A percentile compares a stretch with the other conserved stretches of the same genome.
phyloP scores from a whole-genome alignment of 2,329 filamentous ascomycete genomes.

The Penicillium sp. region DNA sequence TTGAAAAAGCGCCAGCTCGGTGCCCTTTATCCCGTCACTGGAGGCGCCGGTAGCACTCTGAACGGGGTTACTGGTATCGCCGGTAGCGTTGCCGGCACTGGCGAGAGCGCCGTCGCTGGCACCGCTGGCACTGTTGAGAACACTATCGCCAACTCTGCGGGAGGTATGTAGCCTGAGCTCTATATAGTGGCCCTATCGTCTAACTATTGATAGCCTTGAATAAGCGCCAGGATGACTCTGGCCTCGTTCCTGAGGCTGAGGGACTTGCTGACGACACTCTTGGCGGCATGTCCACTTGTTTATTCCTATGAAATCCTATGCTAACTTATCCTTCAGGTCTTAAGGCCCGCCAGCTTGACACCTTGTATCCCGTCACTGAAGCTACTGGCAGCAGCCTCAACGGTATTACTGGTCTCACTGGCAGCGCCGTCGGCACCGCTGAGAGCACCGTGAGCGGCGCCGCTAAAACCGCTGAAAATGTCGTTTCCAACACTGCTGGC shows the following conservation, averaged over 20 bases:
- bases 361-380: constrained; percentile 5
- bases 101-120: constrained; percentile 8
- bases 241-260: too few relatives aligned
- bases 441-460: constrained; percentile 7
- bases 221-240: too few relatives aligned
- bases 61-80: constrained; percentile 2
- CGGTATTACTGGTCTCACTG: constrained; percentile 12
- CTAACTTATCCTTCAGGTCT: not conserved
- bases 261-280: too few relatives aligned
- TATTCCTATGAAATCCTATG: not conserved
- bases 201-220: too few relatives aligned
- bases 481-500: not conserved
- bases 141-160: not conserved
- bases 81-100: constrained; percentile 16
- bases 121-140: constrained; percentile 12
- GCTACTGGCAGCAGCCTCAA: constrained; percentile 12
- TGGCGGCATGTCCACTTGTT: not conserved
- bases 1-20: not conserved
- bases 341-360: not conserved
- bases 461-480: not conserved
- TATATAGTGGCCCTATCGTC: too few relatives aligned
- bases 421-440: constrained; percentile 13
- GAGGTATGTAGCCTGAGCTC: not conserved
- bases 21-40: not conserved
- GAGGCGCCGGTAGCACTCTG: not conserved